Conservation (phyloP, 768 basidiomycete species). For the Rhizopogon salebrosus region DNA sequence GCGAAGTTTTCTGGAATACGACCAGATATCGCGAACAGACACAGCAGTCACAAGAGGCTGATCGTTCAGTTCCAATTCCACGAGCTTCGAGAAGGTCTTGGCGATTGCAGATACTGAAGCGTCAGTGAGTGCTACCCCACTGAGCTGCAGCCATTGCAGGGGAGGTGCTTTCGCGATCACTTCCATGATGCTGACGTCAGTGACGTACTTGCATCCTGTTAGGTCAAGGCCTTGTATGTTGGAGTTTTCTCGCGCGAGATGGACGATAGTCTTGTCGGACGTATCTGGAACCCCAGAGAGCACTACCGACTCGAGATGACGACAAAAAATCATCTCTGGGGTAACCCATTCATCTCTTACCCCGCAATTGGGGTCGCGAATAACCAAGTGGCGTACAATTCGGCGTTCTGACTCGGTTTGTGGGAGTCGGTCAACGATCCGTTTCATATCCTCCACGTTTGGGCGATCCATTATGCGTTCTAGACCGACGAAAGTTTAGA, state of each 20-base stretch:
- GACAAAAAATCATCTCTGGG: slow-evolving; percentile 49
- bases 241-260: slow-evolving; percentile 56
- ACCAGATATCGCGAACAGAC: slow-evolving; percentile 78
- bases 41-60: slow-evolving; percentile 63
- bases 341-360: slow-evolving; percentile 61
- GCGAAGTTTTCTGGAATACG: slow-evolving; percentile 72
- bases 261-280: slow-evolving; percentile 63
- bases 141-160: slow-evolving; percentile 72
- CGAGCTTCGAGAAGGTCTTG: slow-evolving; percentile 66
- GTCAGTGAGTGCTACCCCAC: slow-evolving; percentile 60
- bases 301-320: slow-evolving; percentile 61
- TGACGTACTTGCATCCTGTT: slow-evolving; percentile 67
- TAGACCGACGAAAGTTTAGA: neutral
- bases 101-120: slow-evolving; percentile 62
- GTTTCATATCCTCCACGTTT: slow-evolving; percentile 49
- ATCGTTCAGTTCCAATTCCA: slow-evolving; percentile 76
- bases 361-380: slow-evolving; percentile 35
- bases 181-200: slow-evolving; percentile 72
- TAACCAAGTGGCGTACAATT: slow-evolving; percentile 53
- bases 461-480: slow-evolving; percentile 17
- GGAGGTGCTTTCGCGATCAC: slow-evolving; percentile 63
- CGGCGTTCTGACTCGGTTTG: slow-evolving; percentile 51
- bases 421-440: slow-evolving; percentile 55
- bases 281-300: slow-evolving; percentile 64
- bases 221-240: slow-evolving; percentile 75